These are phyloP conservation scores for Nicotiana rustica DNA, from an alignment of 305 asterid species.

Conservation along the genomic window DNA sequence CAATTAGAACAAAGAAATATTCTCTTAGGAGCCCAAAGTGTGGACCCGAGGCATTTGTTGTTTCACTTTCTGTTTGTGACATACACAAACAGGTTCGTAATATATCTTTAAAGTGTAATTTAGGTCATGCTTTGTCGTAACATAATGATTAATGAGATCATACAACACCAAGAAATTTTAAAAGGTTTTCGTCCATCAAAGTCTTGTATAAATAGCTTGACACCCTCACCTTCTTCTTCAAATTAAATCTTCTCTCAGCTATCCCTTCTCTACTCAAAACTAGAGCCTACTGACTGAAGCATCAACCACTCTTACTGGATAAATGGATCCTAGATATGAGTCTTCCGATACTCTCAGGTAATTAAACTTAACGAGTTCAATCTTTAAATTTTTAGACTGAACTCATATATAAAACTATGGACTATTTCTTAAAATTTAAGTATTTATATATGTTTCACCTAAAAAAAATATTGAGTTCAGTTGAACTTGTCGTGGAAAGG, in stretches of 20 bases:
- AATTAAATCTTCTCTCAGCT: constrained; percentile 29
- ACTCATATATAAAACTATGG: too few relatives aligned
- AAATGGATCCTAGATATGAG: constrained; percentile 69
- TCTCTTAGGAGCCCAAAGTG: neutral
- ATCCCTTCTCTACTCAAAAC: constrained; percentile 33
- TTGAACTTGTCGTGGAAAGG: too few relatives aligned
- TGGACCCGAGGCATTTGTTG: neutral
- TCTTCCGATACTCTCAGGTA: constrained; percentile 68
- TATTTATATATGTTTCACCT: too few relatives aligned
- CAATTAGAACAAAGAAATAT: neutral
- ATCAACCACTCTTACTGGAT: constrained; percentile 14
- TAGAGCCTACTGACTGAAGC: neutral
- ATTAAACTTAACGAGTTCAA: too few relatives aligned
- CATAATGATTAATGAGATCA: neutral
- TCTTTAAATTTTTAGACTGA: too few relatives aligned
- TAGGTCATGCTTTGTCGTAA: neutral
- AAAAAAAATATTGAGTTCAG: too few relatives aligned
- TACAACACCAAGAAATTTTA: too few relatives aligned
- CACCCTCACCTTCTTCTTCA: constrained; percentile 43
- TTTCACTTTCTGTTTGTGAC: neutral
- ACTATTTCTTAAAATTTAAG: too few relatives aligned
- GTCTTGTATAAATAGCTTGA: constrained; percentile 56
- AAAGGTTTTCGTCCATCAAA: neutral
- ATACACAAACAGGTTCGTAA: neutral
- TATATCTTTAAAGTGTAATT: neutral